Base-by-base conservation (phyloP, 345 rosid genomes). In the Moringa oleifera region DNA sequence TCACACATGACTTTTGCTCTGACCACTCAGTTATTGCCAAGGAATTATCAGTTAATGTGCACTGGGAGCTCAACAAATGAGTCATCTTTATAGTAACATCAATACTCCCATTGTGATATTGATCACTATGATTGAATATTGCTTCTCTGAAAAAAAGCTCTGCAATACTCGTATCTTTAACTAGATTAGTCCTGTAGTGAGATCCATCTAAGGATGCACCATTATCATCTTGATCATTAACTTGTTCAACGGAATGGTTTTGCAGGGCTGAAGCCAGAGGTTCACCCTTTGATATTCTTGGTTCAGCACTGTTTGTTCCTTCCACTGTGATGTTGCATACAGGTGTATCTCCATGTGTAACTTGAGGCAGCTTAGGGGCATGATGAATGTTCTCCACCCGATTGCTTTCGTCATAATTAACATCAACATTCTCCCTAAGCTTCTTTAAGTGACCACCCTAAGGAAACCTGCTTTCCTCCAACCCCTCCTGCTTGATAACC, bases 1-100 rank as follows among this genome's bases (percentile, higher is more conserved):
- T 82, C 24, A 71, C 69, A 63, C 94, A 87, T 18, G 68, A 62
- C 61, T 73, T 79, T 68, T 72, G 73, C 64, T 67, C 72, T 21
- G 72, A 68, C 71, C 68, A 67, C 51, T 75, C 63, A 62, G 54
- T 57, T 18, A 46, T 64, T 53, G 54, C n/a, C n/a, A n/a, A 49
- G 18, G 69, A 60, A 68, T 69, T 66, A 53, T 60, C 62, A 64
- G 55, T 50, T 25, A 59, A 23, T 8, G 58, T 57, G 33, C 66
- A 55, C 19, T 63, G 76, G 20, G 81, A 73, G 66, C 53, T 67
- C 64, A 81, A 57, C 61, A 86, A 80, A 33, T 61, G 69, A 53
- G 33, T 60, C 71, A 74, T 80, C 76, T 67, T 71, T 66, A 31
- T 50, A 51, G 57, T 57, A 62, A 73, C 76, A 64, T 75, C 69